These are phyloP conservation scores for Floccularia luteovirens DNA, from an alignment of 768 basidiomycete species.

Conservation along the genomic window DNA sequence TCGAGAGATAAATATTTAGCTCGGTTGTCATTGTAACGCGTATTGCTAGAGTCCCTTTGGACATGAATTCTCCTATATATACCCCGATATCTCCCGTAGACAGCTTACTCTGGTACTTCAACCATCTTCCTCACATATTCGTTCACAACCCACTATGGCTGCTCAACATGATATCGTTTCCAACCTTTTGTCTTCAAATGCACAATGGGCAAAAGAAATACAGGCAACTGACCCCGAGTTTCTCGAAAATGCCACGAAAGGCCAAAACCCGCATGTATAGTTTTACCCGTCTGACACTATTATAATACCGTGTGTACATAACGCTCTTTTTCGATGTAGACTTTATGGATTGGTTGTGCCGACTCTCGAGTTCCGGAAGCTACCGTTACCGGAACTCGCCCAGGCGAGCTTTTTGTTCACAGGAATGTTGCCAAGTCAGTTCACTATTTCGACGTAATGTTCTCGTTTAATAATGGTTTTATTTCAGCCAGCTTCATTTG, in stretches of 20 bases:
- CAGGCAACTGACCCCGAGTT: constrained; percentile 49
- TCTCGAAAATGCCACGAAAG: constrained; percentile 50
- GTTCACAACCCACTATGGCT: too few species aligned
- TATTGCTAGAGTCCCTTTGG: too few species aligned
- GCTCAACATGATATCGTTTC: constrained; percentile 14
- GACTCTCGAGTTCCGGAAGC: constrained; percentile 84
- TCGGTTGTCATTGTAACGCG: too few species aligned
- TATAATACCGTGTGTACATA: constrained; percentile 8
- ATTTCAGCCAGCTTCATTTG: constrained; percentile 59
- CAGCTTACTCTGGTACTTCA: too few species aligned
- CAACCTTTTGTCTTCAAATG: constrained; percentile 40
- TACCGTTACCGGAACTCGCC: constrained; percentile 57
- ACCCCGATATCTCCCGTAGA: background rate
- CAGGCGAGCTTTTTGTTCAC: constrained; percentile 80
- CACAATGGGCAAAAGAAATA: constrained; percentile 64
- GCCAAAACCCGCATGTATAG: constrained; percentile 58
- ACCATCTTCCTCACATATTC: too few species aligned
- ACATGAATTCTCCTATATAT: too few species aligned
- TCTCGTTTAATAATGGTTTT: constrained; percentile 3
- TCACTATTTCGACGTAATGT: constrained; percentile 1
- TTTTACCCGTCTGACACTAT: background rate
- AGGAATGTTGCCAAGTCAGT: constrained; percentile 84
- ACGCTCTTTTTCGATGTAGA: constrained; percentile 25
- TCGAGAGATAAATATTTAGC: too few species aligned
- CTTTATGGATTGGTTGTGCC: constrained; percentile 76